Percentiles rank a stretch among this genome's conserved stretches.
Conservation (phyloP, 148 eudicot genomes). For the Heliosperma pusillum region DNA sequence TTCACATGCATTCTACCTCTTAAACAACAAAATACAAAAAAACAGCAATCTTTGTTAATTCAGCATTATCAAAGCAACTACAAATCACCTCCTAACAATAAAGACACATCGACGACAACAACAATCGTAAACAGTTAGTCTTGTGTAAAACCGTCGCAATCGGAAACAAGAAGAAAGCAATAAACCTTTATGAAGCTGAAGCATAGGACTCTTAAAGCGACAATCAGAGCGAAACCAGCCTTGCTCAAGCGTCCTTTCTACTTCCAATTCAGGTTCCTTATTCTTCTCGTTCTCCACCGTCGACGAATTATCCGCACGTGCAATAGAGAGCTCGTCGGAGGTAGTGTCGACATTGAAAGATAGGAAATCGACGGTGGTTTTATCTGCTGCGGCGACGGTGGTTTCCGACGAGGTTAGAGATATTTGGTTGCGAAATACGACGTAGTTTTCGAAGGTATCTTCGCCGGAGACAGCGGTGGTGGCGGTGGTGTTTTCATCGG, state of each 20-base stretch:
- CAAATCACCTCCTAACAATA: not conserved
- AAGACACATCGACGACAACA: not conserved
- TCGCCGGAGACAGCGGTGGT: conserved; percentile 24
- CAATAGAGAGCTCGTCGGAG: conserved; percentile 5
- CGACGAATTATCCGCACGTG: conserved; percentile 16
- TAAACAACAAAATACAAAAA: not conserved
- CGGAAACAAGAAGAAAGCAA: not conserved
- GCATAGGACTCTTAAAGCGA: conserved; percentile 85
- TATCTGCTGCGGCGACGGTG: conserved; percentile 23
- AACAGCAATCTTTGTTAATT: not conserved
- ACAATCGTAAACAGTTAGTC: not conserved
- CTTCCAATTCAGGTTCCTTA: conserved; percentile 15
- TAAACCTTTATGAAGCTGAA: conserved; percentile 88
- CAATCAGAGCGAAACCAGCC: conserved; percentile 80
- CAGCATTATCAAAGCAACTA: not conserved
- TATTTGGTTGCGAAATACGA: conserved; percentile 65
- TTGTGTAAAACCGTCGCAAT: no score
- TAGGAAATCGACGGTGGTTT: conserved; percentile 55
- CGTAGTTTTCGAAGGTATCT: conserved; percentile 41
- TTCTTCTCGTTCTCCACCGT: conserved; percentile 21
- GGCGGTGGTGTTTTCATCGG: conserved; percentile 20
- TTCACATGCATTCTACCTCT: not conserved
- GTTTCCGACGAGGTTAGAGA: conserved; percentile 28
- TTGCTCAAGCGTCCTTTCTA: conserved; percentile 56
- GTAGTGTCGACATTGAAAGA: conserved; percentile 48